Evolutionary conservation across 768 basidiomycete genomes (phyloP).

Genomic region (Plicaturopsis crispa): DNA sequence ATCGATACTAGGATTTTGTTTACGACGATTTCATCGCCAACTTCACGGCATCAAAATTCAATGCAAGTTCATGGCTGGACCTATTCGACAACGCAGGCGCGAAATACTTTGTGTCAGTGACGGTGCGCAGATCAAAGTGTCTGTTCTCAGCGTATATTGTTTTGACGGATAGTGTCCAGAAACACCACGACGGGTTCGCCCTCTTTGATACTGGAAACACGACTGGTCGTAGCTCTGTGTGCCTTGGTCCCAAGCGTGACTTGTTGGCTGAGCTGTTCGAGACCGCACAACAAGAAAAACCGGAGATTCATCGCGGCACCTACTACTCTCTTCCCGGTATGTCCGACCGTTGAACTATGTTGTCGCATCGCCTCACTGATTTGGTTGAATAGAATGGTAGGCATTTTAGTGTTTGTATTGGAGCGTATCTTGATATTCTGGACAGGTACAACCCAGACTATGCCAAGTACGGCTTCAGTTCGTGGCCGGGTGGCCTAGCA

Average conservation of each 20-base stretch:
- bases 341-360: no score
- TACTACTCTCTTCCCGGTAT: constrained; percentile 52
- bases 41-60: constrained; percentile 45
- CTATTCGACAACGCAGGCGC: constrained; percentile 49
- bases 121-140: constrained; percentile 36
- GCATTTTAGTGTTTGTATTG: no score
- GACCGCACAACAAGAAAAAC: constrained; percentile 40
- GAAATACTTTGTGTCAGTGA: constrained; percentile 53
- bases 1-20: constrained; percentile 27
- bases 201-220: constrained; percentile 51
- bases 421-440: no score
- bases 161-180: constrained; percentile 19
- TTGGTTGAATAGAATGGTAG: no score
- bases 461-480: constrained; percentile 37
- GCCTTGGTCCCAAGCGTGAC: constrained; percentile 44
- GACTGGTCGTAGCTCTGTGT: constrained; percentile 39
- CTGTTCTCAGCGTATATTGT: constrained; percentile 26
- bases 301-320: constrained; percentile 45
- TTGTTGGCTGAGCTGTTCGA: constrained; percentile 42
- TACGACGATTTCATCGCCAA: constrained; percentile 55
- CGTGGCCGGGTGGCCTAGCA: constrained; percentile 49
- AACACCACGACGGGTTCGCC: constrained; percentile 57
- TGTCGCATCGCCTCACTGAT: no score
- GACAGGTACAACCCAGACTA: constrained; percentile 48
- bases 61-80: constrained; percentile 47